These are phyloP conservation scores for Plectosphaerella sp. DNA, from an alignment of 2,329 filamentous ascomycete species.

Conservation along the genomic window DNA sequence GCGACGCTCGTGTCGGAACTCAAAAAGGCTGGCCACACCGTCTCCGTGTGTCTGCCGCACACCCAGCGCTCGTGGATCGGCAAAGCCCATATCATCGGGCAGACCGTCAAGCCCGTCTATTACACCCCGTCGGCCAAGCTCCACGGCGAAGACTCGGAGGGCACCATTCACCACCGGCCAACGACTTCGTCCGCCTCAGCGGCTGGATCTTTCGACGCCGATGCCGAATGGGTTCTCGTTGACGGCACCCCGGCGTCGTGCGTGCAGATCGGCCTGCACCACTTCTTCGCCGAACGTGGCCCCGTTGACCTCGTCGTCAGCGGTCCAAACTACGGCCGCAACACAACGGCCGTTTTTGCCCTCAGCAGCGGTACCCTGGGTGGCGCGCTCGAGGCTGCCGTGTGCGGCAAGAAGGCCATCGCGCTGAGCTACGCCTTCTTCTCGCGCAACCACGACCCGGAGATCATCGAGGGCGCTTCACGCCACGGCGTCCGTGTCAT, in stretches of 20 bases:
- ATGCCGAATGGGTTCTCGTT: constrained; percentile 77
- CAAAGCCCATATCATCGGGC: constrained; percentile 93
- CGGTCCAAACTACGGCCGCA: constrained; percentile 79
- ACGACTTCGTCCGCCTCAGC: constrained; percentile 28
- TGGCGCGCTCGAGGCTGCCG: constrained; percentile 71
- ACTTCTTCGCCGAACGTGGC: constrained; percentile 69
- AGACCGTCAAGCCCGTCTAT: constrained; percentile 79
- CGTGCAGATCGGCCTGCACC: constrained; percentile 76
- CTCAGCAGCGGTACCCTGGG: constrained; percentile 75
- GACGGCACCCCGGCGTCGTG: constrained; percentile 79
- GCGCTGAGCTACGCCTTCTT: constrained; percentile 92
- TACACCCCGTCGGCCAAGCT: constrained; percentile 58
- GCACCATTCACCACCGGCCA: constrained; percentile 56
- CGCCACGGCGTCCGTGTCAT: constrained; percentile 71
- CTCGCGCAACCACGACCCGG: constrained; percentile 74
- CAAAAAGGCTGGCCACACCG: constrained; percentile 72
- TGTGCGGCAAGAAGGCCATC: constrained; percentile 66
- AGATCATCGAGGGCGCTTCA: constrained; percentile 73
- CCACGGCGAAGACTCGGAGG: constrained; percentile 46
- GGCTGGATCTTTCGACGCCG: constrained; percentile 31
- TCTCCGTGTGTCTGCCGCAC: constrained; percentile 88
- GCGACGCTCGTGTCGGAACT: constrained; percentile 69
- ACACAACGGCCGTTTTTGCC: constrained; percentile 76
- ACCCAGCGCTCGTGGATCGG: constrained; percentile 96
- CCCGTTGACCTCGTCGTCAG: constrained; percentile 73